Percentiles rank a stretch among this genome's conserved stretches.
phyloP scores from a whole-genome alignment of 2,329 filamentous ascomycete species.

The Leptographium galeiforme region DNA sequence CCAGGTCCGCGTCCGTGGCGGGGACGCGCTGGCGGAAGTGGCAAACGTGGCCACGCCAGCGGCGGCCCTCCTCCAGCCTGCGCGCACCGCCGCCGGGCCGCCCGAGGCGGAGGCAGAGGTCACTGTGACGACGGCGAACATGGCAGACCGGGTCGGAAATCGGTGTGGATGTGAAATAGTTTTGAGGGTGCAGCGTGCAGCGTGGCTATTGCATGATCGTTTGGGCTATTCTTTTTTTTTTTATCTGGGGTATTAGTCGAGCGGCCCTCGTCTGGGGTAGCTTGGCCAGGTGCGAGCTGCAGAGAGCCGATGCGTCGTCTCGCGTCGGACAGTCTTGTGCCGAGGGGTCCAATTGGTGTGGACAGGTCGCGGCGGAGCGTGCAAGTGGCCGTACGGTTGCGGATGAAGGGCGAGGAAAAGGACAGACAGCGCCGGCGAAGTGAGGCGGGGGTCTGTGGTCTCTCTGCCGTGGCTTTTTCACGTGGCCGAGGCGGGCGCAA shows the following conservation, averaged over 20 bases:
- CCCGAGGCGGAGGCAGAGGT: neutral
- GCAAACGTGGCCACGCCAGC: neutral
- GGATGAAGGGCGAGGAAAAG: neutral
- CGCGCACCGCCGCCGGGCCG: conserved; percentile 1
- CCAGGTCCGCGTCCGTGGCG: neutral
- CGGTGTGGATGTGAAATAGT: neutral
- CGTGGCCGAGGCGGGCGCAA: neutral
- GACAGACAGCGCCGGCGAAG: too few species aligned
- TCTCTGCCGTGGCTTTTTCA: neutral
- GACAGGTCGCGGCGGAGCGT: too few species aligned
- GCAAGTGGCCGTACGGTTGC: too few species aligned
- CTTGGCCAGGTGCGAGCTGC: too few species aligned
- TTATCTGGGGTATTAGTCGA: neutral
- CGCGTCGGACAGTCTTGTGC: neutral
- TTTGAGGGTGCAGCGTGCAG: too few species aligned
- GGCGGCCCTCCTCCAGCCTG: neutral
- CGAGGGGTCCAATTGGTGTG: neutral
- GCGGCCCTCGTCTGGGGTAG: neutral
- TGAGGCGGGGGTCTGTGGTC: neutral
- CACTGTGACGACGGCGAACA: neutral
- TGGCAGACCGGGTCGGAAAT: neutral
- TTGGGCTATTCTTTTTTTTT: neutral
- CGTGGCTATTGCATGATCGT: conserved; percentile 1
- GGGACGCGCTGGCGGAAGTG: neutral
- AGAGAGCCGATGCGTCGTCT: too few species aligned